phyloP scores from a whole-genome alignment of 805 yeast genomes.

The Myxozyma lipomycoides region DNA sequence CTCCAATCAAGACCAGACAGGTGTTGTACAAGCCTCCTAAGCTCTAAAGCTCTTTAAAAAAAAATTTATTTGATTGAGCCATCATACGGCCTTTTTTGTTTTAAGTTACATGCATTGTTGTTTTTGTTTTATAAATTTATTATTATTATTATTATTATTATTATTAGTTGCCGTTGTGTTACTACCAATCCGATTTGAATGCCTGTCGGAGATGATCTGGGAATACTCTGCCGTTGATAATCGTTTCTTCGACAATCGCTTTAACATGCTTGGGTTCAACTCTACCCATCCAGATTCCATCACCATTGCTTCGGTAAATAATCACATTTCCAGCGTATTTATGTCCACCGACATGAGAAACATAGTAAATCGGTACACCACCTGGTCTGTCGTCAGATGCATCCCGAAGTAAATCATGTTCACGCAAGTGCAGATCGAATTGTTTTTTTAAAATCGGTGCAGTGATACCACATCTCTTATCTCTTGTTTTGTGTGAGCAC shows the following conservation, averaged over 20 bases:
- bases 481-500: slow-evolving; percentile 89
- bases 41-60: slow-evolving; percentile 25
- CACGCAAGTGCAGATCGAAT: slow-evolving; percentile 67
- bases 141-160: not conserved
- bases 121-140: not conserved
- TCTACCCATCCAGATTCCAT: slow-evolving; percentile 83
- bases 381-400: slow-evolving; percentile 65
- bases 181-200: slow-evolving; percentile 35
- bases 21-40: slow-evolving; percentile 89
- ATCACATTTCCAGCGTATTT: slow-evolving; percentile 88
- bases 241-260: slow-evolving; percentile 71
- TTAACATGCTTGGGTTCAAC: slow-evolving; percentile 72
- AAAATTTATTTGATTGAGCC: not conserved
- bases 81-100: not conserved
- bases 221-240: slow-evolving; percentile 65
- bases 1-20: slow-evolving; percentile 92
- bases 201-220: slow-evolving; percentile 61
- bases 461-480: slow-evolving; percentile 87
- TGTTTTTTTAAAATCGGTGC: slow-evolving; percentile 86
- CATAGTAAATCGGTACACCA: slow-evolving; percentile 67
- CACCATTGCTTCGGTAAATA: slow-evolving; percentile 67
- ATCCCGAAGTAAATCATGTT: slow-evolving; percentile 70
- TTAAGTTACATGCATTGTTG: not conserved
- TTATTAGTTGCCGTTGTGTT: not conserved
- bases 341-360: slow-evolving; percentile 95